Conservation (phyloP, 129 eudicot genomes). For the Chrysanthemum lavandulifolium region DNA sequence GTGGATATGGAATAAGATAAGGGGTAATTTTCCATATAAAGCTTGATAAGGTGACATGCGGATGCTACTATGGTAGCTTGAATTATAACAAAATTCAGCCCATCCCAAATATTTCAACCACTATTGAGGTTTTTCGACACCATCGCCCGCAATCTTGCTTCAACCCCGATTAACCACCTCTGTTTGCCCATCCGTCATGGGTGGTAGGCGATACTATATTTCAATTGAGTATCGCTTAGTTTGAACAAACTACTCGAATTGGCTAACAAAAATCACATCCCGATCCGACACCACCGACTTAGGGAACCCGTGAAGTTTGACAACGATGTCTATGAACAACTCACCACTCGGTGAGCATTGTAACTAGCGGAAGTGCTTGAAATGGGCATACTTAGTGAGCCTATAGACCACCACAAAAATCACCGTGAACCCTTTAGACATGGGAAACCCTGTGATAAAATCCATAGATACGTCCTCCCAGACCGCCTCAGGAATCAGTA, state of each 20-base stretch:
- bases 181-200: no score
- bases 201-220: background rate
- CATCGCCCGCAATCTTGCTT: constrained; percentile 1
- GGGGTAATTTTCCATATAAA: background rate
- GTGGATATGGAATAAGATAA: background rate
- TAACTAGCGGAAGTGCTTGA: background rate
- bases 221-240: background rate
- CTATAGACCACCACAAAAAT: constrained; percentile 5
- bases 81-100: background rate
- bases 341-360: background rate
- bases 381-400: constrained; percentile 2
- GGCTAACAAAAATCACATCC: background rate
- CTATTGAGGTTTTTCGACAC: background rate
- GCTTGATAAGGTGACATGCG: background rate
- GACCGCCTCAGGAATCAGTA: background rate
- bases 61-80: background rate
- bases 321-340: background rate
- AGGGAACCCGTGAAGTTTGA: background rate
- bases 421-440: background rate
- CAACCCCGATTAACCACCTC: no score
- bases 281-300: background rate
- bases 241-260: background rate
- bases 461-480: background rate
- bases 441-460: background rate
- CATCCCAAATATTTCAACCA: background rate